Conservation (phyloP, 1,284 basidiomycete species). For the Ustilago shanxiensis region DNA sequence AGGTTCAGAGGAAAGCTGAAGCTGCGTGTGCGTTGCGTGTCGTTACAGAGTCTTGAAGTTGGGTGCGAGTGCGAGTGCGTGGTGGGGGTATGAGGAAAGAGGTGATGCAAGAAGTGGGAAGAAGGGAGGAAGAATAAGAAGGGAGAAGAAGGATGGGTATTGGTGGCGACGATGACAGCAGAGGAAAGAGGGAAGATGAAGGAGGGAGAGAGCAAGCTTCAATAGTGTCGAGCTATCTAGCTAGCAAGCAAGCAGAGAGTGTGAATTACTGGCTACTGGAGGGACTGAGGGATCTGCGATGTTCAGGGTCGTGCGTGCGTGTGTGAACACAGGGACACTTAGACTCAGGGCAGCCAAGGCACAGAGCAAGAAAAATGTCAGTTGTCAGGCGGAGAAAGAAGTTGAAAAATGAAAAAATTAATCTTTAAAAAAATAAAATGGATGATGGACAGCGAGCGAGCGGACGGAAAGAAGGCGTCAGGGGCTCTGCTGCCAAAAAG, state of each 20-base stretch:
- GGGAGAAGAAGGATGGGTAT: neutral
- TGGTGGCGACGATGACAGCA: slow-evolving; percentile 11
- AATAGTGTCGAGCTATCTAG: too few species aligned
- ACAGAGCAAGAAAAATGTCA: neutral
- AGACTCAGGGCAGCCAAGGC: neutral
- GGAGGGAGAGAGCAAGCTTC: neutral
- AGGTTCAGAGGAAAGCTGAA: neutral
- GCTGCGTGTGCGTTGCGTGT: slow-evolving; percentile 19
- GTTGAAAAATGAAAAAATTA: slow-evolving; percentile 2
- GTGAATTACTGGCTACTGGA: too few species aligned
- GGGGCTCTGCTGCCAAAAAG: neutral
- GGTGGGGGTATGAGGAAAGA: neutral
- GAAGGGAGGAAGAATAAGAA: neutral
- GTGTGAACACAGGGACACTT: neutral
- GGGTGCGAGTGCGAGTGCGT: neutral
- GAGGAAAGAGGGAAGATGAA: slow-evolving; percentile 3
- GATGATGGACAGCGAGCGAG: neutral
- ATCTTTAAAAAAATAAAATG: neutral
- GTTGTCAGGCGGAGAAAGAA: slow-evolving; percentile 4
- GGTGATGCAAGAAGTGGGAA: slow-evolving; percentile 5
- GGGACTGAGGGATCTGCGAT: neutral
- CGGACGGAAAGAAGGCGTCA: neutral
- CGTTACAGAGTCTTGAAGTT: slow-evolving; percentile 15
- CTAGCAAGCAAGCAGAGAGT: too few species aligned
- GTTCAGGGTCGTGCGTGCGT: slow-evolving; percentile 5